Evolutionary conservation across 345 rosid species (phyloP), one percentile per base, ranked within the genome.

Genomic region (Acer saccharum): DNA sequence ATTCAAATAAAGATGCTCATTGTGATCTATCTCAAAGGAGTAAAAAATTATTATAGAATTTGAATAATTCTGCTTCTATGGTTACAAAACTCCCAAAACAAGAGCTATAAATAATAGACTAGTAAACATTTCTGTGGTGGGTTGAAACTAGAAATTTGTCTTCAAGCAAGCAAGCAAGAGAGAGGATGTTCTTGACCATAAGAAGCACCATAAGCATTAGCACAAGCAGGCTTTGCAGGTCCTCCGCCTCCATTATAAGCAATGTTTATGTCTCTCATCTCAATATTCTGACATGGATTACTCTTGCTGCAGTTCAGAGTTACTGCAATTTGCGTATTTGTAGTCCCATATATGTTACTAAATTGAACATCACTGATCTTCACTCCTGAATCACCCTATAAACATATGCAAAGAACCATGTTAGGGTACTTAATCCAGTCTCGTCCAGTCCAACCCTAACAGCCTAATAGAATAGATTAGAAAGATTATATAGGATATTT

Each of bases 101-200:
- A 2, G 39, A 32, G 39, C 39, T 32, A 32, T 32, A 32, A 32
- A 32, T 32, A 4, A 32, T 32, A 32, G 39, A 32, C 39, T 32
- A 32, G 6, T 32, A 32, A 3, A 32, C 39, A 32, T 32, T 32
- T 32, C 3, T 32, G 6, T 32, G 39, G 39, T 32, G 6, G 6
- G 6, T 32, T 32, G 39, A 32, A 32, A 32, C 39, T 32, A 32
- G 39, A 32, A 32, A 32, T 32, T 32, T 32, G 39, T 32, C 6
- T 32, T 32, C 3, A 43, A 43, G 46, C 46, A 6, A 6, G 50
- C 57, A 52, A 52, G 64, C 84, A 84, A 0, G 80, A 46, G 18
- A 84, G 71, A 29, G 87, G 87, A 2, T 63, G 5, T 71, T 41
- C 75, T 17, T 3, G 44, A 25, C 84, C 87, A 14, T 46, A 66